Conservation (phyloP, 192 early-diverging fungal species). For the Backusella macrospora region DNA sequence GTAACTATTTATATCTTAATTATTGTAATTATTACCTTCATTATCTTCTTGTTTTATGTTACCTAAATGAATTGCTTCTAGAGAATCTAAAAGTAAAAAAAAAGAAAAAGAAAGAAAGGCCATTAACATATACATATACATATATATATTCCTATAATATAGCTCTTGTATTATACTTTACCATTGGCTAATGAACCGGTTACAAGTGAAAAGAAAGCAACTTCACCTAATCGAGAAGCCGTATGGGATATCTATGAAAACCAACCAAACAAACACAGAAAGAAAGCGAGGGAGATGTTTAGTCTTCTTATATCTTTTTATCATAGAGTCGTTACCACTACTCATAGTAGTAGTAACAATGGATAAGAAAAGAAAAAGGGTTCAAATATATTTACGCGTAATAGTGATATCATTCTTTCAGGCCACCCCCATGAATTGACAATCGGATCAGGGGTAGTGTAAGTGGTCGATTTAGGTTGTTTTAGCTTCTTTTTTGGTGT, state of each 20-base stretch:
- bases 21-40: too few relatives aligned
- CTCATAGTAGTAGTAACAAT: too few relatives aligned
- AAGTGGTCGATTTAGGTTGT: background rate
- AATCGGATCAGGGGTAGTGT: background rate
- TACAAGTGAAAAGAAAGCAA: conserved; percentile 24
- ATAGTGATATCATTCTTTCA: conserved; percentile 10
- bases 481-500: conserved; percentile 6
- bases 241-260: conserved; percentile 10
- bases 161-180: background rate
- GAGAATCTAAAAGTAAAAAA: too few relatives aligned
- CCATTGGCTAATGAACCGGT: conserved; percentile 18
- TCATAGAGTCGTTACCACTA: background rate
- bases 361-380: background rate
- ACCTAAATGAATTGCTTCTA: background rate
- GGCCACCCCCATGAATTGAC: conserved; percentile 23
- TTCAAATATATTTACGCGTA: conserved; percentile 11
- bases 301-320: background rate
- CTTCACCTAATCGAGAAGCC: conserved; percentile 20
- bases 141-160: background rate
- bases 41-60: background rate
- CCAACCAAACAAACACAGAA: background rate
- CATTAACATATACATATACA: too few relatives aligned
- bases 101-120: too few relatives aligned
- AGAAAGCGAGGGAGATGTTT: background rate
- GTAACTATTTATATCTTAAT: background rate